A percentile compares a stretch with the other conserved stretches of the same genome.
Evolutionary conservation across 1,284 basidiomycete genomes (phyloP).

Genomic region (Thelephora terrestris): DNA sequence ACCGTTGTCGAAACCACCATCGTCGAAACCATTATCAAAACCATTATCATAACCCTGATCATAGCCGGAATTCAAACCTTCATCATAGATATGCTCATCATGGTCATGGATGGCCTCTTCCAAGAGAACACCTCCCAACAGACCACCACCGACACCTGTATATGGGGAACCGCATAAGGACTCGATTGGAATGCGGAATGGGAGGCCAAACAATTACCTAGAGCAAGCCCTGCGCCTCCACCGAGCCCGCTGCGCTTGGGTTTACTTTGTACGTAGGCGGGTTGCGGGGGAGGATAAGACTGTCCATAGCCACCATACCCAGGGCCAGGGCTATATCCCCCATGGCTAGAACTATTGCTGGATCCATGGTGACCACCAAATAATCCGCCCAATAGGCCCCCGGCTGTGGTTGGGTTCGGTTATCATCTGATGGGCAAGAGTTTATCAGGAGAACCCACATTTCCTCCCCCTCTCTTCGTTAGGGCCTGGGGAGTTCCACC

Average conservation of each 20-base stretch:
- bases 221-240: constrained; percentile 30
- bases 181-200: constrained; percentile 3
- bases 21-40: constrained; percentile 7
- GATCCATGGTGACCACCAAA: constrained; percentile 5
- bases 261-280: constrained; percentile 16
- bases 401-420: background rate
- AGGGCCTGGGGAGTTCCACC: constrained; percentile 4
- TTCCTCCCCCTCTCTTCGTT: background rate
- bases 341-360: constrained; percentile 25
- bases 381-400: constrained; percentile 1
- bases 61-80: too few relatives aligned
- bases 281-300: constrained; percentile 17
- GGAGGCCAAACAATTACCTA: constrained; percentile 21
- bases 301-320: background rate
- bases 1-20: background rate
- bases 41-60: constrained; percentile 30
- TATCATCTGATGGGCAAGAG: constrained; percentile 12
- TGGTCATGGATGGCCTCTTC: constrained; percentile 39
- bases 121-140: constrained; percentile 48
- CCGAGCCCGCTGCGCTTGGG: constrained; percentile 29
- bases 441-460: background rate
- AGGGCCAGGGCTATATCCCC: constrained; percentile 15
- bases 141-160: constrained; percentile 40
- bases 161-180: constrained; percentile 1
- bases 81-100: too few relatives aligned